Conservation (phyloP, 768 basidiomycete genomes). For the Cystoderma amianthinum region DNA sequence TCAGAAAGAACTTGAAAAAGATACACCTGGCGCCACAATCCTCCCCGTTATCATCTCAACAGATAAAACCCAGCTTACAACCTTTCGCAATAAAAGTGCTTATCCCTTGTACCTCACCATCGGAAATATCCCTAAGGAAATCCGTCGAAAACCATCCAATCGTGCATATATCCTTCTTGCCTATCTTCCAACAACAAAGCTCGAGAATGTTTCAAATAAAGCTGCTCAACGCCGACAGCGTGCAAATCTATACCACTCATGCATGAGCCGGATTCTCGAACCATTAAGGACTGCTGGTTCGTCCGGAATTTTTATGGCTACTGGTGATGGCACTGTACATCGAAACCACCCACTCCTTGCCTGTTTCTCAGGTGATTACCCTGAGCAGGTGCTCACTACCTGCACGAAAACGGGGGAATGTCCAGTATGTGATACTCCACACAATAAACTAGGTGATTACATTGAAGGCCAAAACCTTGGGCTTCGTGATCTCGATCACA, state of each 20-base stretch:
- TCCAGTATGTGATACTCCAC: slow-evolving; percentile 13
- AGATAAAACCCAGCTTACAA: slow-evolving; percentile 36
- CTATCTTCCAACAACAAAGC: slow-evolving; percentile 30
- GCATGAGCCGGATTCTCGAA: slow-evolving; percentile 19
- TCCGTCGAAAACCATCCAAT: slow-evolving; percentile 25
- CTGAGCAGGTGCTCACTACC: slow-evolving; percentile 34
- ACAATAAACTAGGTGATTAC: slow-evolving; percentile 15
- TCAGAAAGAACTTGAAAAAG: background rate
- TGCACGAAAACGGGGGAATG: slow-evolving; percentile 17
- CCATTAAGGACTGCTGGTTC: slow-evolving; percentile 18
- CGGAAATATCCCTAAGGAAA: slow-evolving; percentile 35
- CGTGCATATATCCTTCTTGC: slow-evolving; percentile 26
- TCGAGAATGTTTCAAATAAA: slow-evolving; percentile 20
- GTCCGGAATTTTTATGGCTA: slow-evolving; percentile 14
- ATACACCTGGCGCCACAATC: background rate
- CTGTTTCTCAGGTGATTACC: slow-evolving; percentile 30
- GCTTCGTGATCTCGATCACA: no score
- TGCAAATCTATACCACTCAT: slow-evolving; percentile 29
- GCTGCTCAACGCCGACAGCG: slow-evolving; percentile 9
- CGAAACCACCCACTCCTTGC: slow-evolving; percentile 31
- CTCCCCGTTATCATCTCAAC: slow-evolving; percentile 33
- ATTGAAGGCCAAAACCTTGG: no score
- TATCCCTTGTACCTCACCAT: slow-evolving; percentile 44
- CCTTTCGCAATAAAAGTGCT: slow-evolving; percentile 31
- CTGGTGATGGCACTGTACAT: slow-evolving; percentile 25